These are phyloP conservation scores for Protomyces arabidopsidicola DNA, from an alignment of 1,139 yeast species.

Conservation along the genomic window DNA sequence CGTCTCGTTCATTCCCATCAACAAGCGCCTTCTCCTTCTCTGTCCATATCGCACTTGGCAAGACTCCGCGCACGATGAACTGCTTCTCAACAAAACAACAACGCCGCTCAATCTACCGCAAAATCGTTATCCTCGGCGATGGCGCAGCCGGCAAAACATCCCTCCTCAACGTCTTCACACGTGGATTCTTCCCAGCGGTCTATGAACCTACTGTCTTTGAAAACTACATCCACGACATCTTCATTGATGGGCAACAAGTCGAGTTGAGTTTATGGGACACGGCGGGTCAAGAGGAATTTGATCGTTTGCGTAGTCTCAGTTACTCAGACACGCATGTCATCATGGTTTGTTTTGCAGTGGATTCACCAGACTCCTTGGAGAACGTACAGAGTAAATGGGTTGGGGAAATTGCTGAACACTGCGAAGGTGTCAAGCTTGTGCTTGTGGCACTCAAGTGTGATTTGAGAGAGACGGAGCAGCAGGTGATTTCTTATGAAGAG, in stretches of 20 bases:
- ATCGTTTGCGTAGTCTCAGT: constrained; percentile 78
- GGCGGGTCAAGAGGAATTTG: constrained; percentile 98
- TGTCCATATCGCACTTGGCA: too few relatives aligned
- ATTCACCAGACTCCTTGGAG: constrained; percentile 87
- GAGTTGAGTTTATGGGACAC: constrained; percentile 96
- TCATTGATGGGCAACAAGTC: constrained; percentile 89
- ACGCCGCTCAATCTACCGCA: constrained; percentile 55
- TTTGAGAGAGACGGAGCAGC: constrained; percentile 51
- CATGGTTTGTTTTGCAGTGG: constrained; percentile 86
- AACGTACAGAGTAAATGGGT: constrained; percentile 96
- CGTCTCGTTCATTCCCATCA: too few relatives aligned
- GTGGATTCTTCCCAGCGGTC: constrained; percentile 97
- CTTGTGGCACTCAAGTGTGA: constrained; percentile 94
- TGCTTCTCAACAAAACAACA: constrained; percentile 26
- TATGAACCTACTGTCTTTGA: constrained; percentile 98
- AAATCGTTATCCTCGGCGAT: constrained; percentile 92
- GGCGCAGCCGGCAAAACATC: constrained; percentile 84
- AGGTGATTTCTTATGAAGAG: constrained; percentile 68
- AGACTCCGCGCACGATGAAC: constrained; percentile 2
- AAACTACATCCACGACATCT: constrained; percentile 94
- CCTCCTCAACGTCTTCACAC: constrained; percentile 87
- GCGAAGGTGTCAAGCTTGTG: constrained; percentile 92
- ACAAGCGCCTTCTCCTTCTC: too few relatives aligned
- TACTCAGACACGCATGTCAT: constrained; percentile 95
- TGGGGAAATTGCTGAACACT: constrained; percentile 91